Evolutionary conservation across 352 stramenopile species (phyloP), one percentile per base, ranked within the genome.

Genomic region (Pythium grandisporangium): DNA sequence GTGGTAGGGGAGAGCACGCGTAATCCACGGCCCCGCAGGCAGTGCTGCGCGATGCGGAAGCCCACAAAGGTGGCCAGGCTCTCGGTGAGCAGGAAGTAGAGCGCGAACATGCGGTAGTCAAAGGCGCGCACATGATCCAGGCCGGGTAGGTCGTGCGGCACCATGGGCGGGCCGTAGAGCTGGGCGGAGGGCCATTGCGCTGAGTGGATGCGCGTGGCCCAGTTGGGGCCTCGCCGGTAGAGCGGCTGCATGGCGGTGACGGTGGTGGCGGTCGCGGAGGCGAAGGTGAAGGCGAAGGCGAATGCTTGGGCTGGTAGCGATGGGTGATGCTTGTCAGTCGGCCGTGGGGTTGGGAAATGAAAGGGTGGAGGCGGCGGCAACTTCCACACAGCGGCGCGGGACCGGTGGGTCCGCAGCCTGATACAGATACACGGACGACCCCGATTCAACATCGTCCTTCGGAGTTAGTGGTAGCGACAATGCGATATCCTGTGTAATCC

Each of bases 31-130:
- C 78, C 75, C 22, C 62, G 68, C 29, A 92, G 55, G 39, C 72
- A 84, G 53, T 92, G 78, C 55, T 86, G 73, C 5, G 71, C 63
- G 54, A 92, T 89, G 46, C 75, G 66, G 43, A 88, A 87, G 57
- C 70, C 77, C 25, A 92, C 52, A 43, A 74, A 89, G 16, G 78
- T 92, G 24, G 78, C 69, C 39, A 89, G 53, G 34, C 63, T 67
- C 60, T 92, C 78, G 29, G 73, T 73, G 23, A 86, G 40, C 19
- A 92, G 45, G 42, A 89, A 88, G 56, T 89, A 92, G 50, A 76
- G 40, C 19, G 75, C 81, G 45, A 92, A 92, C 41, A 89, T 63
- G 39, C 70, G 65, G 35, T 70, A 58, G 45, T 91, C 77, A 37
- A 82, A 55, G 26, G 73, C 52, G 37, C 50, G 58, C 43, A 67